These are phyloP conservation scores for Camelina laxa DNA, from an alignment of 345 rosid species.

Conservation along the genomic window DNA sequence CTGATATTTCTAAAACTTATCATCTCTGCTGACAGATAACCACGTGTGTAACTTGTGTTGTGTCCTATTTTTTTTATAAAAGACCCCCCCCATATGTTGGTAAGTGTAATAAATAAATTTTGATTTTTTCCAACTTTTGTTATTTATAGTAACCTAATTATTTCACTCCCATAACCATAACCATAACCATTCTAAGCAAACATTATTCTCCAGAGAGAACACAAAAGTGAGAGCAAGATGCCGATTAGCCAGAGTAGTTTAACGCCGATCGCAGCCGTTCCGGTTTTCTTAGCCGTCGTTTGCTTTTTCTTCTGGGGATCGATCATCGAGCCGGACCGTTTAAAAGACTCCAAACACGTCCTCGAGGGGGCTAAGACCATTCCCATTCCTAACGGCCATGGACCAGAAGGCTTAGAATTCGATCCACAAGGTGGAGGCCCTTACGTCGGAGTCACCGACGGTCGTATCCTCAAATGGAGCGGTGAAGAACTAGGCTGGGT, in stretches of 20 bases:
- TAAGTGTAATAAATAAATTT: too few species aligned
- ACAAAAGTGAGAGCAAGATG: background rate
- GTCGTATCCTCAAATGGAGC: constrained; percentile 53
- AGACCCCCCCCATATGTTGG: too few species aligned
- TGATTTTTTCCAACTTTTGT: too few species aligned
- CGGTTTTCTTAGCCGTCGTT: constrained; percentile 28
- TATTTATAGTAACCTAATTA: too few species aligned
- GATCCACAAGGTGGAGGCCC: constrained; percentile 50
- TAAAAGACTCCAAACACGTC: constrained; percentile 15
- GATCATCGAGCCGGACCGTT: constrained; percentile 21
- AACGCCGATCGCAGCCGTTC: constrained; percentile 6
- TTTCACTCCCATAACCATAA: too few species aligned
- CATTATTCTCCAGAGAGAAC: background rate
- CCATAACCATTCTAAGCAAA: too few species aligned
- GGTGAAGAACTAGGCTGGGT: constrained; percentile 53
- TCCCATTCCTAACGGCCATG: constrained; percentile 23
- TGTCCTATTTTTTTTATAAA: too few species aligned
- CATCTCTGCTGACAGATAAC: too few species aligned
- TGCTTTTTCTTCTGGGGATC: constrained; percentile 26
- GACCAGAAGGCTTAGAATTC: constrained; percentile 43
- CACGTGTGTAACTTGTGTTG: too few species aligned
- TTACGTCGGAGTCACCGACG: constrained; percentile 68
- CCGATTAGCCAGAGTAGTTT: constrained; percentile 21
- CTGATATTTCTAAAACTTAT: too few species aligned
- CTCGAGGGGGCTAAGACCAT: constrained; percentile 33